These are phyloP conservation scores for Eucalyptus camaldulensis DNA, from an alignment of 345 rosid genomes.

Conservation along the genomic window DNA sequence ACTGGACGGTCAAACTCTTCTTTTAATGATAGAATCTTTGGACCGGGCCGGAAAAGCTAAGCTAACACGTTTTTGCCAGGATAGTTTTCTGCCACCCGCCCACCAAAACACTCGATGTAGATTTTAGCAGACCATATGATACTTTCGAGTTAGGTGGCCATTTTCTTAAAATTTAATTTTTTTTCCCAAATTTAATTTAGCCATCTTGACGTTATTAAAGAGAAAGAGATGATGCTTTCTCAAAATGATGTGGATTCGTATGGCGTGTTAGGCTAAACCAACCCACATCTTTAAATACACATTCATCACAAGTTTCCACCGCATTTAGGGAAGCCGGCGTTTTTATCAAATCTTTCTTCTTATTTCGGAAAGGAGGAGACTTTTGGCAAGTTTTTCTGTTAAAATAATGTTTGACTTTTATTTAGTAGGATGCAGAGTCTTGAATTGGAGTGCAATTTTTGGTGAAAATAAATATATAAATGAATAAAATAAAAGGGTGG, in stretches of 20 bases:
- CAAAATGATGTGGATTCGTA: not conserved
- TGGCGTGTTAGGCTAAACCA: not conserved
- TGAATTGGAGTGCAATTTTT: not conserved
- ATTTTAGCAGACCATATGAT: not conserved
- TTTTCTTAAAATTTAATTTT: not conserved
- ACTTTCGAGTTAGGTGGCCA: not conserved
- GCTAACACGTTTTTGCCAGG: not conserved
- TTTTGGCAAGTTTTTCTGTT: not conserved
- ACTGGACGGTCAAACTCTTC: not conserved
- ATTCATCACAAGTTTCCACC: not conserved
- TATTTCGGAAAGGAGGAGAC: not conserved
- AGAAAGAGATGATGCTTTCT: not conserved
- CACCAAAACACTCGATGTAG: not conserved
- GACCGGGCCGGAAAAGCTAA: not conserved
- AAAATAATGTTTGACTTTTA: not conserved
- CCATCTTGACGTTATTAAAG: not conserved
- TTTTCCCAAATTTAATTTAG: not conserved
- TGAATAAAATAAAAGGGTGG: not conserved
- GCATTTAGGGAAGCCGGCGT: accelerated
- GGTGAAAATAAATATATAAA: not conserved
- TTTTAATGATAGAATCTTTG: not conserved
- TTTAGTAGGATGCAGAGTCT: not conserved
- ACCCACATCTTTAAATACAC: not conserved
- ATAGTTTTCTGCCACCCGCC: not conserved
- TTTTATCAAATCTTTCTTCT: not conserved